Evolutionary conservation across 805 yeast species (phyloP), one percentile per base, ranked within the genome.

Genomic region (Ascoidea rubescens): DNA sequence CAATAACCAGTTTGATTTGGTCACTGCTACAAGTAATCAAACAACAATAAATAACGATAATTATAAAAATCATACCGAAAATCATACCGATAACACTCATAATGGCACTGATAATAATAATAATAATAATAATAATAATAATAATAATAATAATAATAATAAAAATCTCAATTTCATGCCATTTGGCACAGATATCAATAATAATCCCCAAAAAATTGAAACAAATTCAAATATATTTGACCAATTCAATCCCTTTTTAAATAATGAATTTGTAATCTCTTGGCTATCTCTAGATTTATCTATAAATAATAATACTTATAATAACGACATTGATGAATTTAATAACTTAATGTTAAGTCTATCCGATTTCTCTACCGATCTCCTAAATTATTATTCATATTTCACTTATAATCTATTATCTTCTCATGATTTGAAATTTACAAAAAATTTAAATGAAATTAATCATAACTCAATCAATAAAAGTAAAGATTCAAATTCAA

Each of bases 221-320:
- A n/a, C 48, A 8, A 17, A 21, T 46, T 12, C 12, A 12, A 14
- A 47, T 5, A 30, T 7, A 5, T 47, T 47, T n/a, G 31, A 47
- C 31, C 31, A 21, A n/a, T 17, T 48, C 21, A 33, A 30, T n/a
- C 21, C 16, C 5, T 17, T 48, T 31, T 31, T 30, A 14, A 53
- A 53, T 44, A 28, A 28, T 17, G 52, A 54, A 44, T 45, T 54
- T 8, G 5, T 48, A 16, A 46, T 48, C 30, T 53, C 48, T 46
- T 37, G 48, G 31, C n/a, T 12, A n/a, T 47, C 52, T 42, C 31
- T 52, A 10, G 48, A 50, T 43, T 31, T 47, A 5, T 16, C 30
- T 16, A 8, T 49, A 12, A 31, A 43, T 21, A 48, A 49, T 16
- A 46, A 48, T 16, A 33, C 46, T 2, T 51, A 45, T 46, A 31